These are phyloP conservation scores for Alternaria arborescens DNA, from an alignment of 2,329 filamentous ascomycete genomes.

Conservation along the genomic window DNA sequence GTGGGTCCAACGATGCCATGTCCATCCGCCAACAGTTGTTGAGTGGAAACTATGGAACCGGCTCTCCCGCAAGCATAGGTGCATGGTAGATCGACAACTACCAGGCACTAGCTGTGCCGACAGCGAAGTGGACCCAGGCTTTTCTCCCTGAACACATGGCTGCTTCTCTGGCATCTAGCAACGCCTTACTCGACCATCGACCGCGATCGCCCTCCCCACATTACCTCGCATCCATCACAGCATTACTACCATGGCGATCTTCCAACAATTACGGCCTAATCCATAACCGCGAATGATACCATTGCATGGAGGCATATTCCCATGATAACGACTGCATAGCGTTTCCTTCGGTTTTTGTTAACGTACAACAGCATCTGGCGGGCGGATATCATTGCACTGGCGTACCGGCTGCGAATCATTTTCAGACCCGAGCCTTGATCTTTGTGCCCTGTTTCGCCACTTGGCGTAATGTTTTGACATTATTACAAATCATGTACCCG, in stretches of 20 bases:
- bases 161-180: neutral
- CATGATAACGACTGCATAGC: slow-evolving; percentile 51
- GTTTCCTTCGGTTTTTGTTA: slow-evolving; percentile 34
- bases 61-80: slow-evolving; percentile 64
- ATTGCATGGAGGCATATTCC: slow-evolving; percentile 33
- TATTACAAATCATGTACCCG: slow-evolving; percentile 2
- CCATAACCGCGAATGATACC: slow-evolving; percentile 18
- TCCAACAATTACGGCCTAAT: slow-evolving; percentile 19
- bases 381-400: slow-evolving; percentile 23
- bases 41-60: slow-evolving; percentile 64
- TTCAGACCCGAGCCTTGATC: slow-evolving; percentile 9
- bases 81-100: slow-evolving; percentile 57
- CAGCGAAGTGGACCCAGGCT: neutral
- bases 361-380: slow-evolving; percentile 37
- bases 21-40: slow-evolving; percentile 59
- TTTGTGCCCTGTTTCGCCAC: slow-evolving; percentile 13
- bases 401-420: slow-evolving; percentile 16
- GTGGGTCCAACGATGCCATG: slow-evolving; percentile 40
- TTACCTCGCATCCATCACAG: neutral
- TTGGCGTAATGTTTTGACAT: slow-evolving; percentile 32
- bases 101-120: neutral
- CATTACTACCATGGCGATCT: slow-evolving; percentile 10
- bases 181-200: neutral
- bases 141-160: neutral
- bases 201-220: neutral